Conservation (phyloP, 2,329 filamentous ascomycete genomes). For the Apiospora rasikravindrae region DNA sequence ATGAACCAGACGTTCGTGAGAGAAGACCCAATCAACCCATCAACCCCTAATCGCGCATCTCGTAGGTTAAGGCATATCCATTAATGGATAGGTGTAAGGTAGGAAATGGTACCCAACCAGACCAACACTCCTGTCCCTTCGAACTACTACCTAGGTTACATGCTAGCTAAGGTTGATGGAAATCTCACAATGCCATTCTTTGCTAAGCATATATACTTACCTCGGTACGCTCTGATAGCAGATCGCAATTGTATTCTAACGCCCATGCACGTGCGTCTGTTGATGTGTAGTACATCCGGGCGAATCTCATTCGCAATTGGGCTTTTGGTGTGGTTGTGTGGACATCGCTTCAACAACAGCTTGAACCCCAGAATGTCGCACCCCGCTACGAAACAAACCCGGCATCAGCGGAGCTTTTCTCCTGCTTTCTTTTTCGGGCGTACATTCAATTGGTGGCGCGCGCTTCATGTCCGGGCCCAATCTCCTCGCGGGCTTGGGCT, state of each 20-base stretch:
- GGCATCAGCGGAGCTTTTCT: background rate
- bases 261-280: background rate
- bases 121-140: background rate
- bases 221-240: background rate
- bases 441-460: background rate
- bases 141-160: background rate
- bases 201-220: too few species aligned
- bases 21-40: background rate
- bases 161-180: background rate
- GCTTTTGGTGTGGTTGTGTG: background rate
- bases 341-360: background rate
- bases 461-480: background rate
- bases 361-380: background rate
- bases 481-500: background rate
- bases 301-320: background rate
- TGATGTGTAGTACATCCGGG: background rate
- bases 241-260: background rate
- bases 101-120: background rate
- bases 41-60: background rate
- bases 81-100: background rate
- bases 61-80: background rate
- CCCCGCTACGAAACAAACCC: background rate
- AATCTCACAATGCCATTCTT: constrained; percentile 8
- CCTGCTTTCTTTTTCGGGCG: background rate
- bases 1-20: background rate